phyloP scores from a whole-genome alignment of 441 rosid genomes.

The Aleurites moluccanus region DNA sequence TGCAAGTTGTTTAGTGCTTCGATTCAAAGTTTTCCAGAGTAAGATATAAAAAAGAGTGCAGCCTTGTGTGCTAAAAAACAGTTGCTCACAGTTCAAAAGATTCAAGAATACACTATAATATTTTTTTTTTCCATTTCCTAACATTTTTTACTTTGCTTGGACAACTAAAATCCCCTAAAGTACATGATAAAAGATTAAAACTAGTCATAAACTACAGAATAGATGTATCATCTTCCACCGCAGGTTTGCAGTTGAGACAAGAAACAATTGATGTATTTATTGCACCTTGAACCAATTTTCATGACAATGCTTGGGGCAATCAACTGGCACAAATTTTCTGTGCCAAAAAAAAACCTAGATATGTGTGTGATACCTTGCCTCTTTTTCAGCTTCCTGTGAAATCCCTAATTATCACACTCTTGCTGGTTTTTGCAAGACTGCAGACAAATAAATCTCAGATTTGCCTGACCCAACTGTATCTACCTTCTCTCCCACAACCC shows the following conservation, averaged over 20 bases:
- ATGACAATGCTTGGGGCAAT: conserved; percentile 22
- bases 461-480: conserved; percentile 52
- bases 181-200: conserved; percentile 22
- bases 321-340: conserved; percentile 18
- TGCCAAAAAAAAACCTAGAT: conserved; percentile 11
- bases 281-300: conserved; percentile 34
- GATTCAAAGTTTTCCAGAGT: not conserved
- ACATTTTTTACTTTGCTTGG: conserved; percentile 13
- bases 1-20: not conserved
- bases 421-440: conserved; percentile 89
- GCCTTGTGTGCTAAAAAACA: not conserved
- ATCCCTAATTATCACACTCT: conserved; percentile 44
- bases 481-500: conserved; percentile 89
- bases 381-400: conserved; percentile 12
- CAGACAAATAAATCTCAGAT: conserved; percentile 69
- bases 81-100: not conserved
- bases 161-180: conserved; percentile 20
- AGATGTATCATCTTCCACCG: conserved; percentile 13
- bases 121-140: conserved; percentile 25
- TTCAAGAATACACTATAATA: conserved; percentile 24
- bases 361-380: conserved; percentile 21
- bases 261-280: conserved; percentile 32
- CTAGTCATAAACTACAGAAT: conserved; percentile 19
- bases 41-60: not conserved
- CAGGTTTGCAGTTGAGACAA: conserved; percentile 25